Percentiles rank a stretch among this genome's conserved stretches.
These are phyloP conservation scores for Boletus tomentosulus DNA, from an alignment of 768 basidiomycete species.

Conservation along the genomic window DNA sequence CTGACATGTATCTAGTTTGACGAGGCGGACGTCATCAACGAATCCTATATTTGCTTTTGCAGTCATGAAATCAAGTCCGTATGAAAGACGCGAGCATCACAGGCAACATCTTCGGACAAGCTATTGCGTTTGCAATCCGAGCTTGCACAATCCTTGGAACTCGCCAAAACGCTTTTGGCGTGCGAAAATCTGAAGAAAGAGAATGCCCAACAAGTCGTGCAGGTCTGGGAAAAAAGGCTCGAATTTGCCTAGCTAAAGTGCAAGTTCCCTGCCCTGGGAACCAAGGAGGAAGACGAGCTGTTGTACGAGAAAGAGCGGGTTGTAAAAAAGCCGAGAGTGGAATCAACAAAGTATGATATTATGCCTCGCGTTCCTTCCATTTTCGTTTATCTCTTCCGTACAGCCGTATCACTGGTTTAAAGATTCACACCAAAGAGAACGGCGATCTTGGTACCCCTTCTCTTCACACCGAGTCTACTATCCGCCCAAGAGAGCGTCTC, in stretches of 20 bases:
- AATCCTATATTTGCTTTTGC: constrained; percentile 96
- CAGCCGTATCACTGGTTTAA: constrained; percentile 49
- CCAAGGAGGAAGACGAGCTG: constrained; percentile 67
- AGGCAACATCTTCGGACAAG: constrained; percentile 64
- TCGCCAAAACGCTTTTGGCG: constrained; percentile 29
- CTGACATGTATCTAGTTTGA: constrained; percentile 53
- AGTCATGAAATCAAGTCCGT: constrained; percentile 90
- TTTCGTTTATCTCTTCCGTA: constrained; percentile 1
- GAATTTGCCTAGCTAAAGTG: constrained; percentile 77
- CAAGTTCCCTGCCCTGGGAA: constrained; percentile 56
- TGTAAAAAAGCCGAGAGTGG: constrained; percentile 51
- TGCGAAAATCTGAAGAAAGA: constrained; percentile 80
- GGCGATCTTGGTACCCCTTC: constrained; percentile 38
- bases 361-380: no score
- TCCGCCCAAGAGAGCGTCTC: constrained; percentile 65
- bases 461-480: constrained; percentile 42
- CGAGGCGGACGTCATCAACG: constrained; percentile 43
- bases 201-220: constrained; percentile 48
- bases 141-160: constrained; percentile 36
- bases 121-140: no score
- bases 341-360: constrained; percentile 11
- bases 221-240: constrained; percentile 77
- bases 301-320: constrained; percentile 68
- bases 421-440: constrained; percentile 47
- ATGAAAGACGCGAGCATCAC: constrained; percentile 90